Evolutionary conservation across 2,329 filamentous ascomycete genomes (phyloP).

Genomic region (Talaromyces sp.): DNA sequence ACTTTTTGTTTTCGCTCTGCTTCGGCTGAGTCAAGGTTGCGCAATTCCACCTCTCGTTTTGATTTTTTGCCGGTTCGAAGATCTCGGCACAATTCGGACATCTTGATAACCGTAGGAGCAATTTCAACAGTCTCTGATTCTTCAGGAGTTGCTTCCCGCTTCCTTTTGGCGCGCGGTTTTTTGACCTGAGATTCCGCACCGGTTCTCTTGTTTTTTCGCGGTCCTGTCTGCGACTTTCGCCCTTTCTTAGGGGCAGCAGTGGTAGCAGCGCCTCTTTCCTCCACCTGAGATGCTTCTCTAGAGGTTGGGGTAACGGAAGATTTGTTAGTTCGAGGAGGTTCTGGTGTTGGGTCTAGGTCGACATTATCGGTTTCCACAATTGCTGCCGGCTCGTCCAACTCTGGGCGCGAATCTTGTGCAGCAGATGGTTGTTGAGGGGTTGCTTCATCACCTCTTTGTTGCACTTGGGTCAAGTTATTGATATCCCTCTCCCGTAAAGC

Average conservation of each 20-base stretch:
- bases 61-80: constrained; percentile 53
- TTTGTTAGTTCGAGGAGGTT: not conserved
- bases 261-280: constrained; percentile 15
- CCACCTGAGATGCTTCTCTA: not conserved
- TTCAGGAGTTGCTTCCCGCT: constrained; percentile 42
- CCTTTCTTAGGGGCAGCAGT: constrained; percentile 6
- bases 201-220: not conserved
- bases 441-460: not conserved
- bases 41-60: constrained; percentile 52
- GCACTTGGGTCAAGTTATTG: not conserved
- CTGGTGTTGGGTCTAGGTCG: not conserved
- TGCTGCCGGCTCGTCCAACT: not conserved
- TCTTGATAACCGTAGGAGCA: constrained; percentile 49
- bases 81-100: constrained; percentile 54
- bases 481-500: not conserved
- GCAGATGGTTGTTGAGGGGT: not conserved
- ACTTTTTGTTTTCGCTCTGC: constrained; percentile 40
- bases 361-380: not conserved
- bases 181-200: constrained; percentile 16
- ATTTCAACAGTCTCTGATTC: constrained; percentile 48
- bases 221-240: constrained; percentile 17
- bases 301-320: not conserved
- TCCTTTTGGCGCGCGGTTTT: constrained; percentile 26
- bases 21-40: constrained; percentile 53
- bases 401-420: not conserved